Evolutionary conservation across 2,329 filamentous ascomycete genomes (phyloP).

Genomic region (Cladosporium sp.): DNA sequence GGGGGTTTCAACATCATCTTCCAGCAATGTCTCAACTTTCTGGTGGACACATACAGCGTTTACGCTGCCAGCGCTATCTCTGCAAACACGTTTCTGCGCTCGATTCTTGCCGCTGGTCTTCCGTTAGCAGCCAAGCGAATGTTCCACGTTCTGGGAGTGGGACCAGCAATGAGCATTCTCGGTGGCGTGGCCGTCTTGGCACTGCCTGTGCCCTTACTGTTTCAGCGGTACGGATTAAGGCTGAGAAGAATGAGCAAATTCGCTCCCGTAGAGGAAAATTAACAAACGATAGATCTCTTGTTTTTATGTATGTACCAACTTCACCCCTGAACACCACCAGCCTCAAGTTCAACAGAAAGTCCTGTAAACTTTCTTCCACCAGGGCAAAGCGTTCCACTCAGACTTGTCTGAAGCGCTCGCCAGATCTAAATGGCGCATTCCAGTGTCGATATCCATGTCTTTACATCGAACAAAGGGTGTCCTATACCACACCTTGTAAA

Average conservation of each 20-base stretch:
- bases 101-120: conserved; percentile 37
- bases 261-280: conserved; percentile 30
- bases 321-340: too few species aligned
- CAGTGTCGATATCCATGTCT: conserved; percentile 84
- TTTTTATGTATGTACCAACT: too few species aligned
- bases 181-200: conserved; percentile 37
- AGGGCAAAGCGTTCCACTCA: conserved; percentile 55
- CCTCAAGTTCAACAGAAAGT: conserved; percentile 36
- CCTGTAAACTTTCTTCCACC: conserved; percentile 46
- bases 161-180: conserved; percentile 38
- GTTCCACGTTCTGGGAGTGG: conserved; percentile 38
- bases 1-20: conserved; percentile 46
- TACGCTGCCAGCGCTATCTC: conserved; percentile 48
- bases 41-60: conserved; percentile 28
- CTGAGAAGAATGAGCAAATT: conserved; percentile 43
- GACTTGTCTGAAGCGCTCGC: conserved; percentile 72
- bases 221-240: conserved; percentile 39
- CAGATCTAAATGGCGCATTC: conserved; percentile 77
- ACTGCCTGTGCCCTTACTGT: conserved; percentile 42
- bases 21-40: conserved; percentile 45
- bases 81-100: conserved; percentile 47
- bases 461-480: conserved; percentile 54
- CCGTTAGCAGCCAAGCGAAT: conserved; percentile 36
- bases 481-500: conserved; percentile 27
- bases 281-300: conserved; percentile 15